Conservation (phyloP, 176 grass and related monocot genomes). For the Ensete glaucum region DNA sequence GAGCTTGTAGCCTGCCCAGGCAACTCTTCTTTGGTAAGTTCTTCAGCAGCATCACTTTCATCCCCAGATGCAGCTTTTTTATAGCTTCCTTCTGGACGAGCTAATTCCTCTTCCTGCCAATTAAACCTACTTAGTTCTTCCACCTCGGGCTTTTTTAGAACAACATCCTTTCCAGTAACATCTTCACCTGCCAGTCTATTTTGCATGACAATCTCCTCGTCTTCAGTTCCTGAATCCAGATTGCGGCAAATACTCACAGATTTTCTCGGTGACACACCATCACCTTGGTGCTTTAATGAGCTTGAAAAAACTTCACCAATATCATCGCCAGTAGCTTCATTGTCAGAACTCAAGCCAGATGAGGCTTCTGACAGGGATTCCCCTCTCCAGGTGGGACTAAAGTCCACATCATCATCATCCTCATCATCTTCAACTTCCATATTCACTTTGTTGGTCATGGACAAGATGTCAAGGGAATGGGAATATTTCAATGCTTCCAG, state of each 20-base stretch:
- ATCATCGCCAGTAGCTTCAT: conserved; percentile 31
- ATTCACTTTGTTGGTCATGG: conserved; percentile 1
- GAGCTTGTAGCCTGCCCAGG: conserved; percentile 14
- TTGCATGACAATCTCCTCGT: conserved; percentile 15
- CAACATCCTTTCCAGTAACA: conserved; percentile 13
- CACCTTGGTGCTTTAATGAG: conserved; percentile 6
- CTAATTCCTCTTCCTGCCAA: conserved; percentile 30
- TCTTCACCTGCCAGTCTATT: conserved; percentile 9
- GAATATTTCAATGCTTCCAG: background rate
- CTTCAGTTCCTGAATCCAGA: conserved; percentile 21
- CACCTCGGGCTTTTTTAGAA: conserved; percentile 15
- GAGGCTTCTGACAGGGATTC: conserved; percentile 64
- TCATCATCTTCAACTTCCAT: conserved; percentile 75
- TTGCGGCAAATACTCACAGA: background rate
- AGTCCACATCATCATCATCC: conserved; percentile 85
- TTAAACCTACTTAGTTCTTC: conserved; percentile 1
- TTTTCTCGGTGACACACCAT: conserved; percentile 1
- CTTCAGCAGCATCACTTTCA: conserved; percentile 5
- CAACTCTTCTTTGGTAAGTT: conserved; percentile 12
- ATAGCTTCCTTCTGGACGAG: conserved; percentile 6
- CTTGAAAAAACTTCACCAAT: conserved; percentile 22
- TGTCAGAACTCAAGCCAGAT: conserved; percentile 70
- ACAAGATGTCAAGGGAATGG: background rate
- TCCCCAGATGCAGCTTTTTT: background rate
- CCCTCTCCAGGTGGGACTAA: conserved; percentile 59